Conservation (phyloP, 2,329 filamentous ascomycete genomes). For the Microsporum audouinii region DNA sequence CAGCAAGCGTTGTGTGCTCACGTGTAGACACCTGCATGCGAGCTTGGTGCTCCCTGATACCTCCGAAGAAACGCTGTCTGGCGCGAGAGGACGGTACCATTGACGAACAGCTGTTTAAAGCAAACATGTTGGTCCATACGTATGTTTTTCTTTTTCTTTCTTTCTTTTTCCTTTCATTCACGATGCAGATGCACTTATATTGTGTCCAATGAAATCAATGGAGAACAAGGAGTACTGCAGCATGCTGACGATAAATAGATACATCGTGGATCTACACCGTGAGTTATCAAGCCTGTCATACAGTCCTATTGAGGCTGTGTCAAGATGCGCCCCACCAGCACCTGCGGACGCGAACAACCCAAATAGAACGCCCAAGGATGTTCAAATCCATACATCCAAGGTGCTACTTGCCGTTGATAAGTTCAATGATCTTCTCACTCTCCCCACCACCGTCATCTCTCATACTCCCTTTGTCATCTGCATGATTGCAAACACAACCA, state of each 20-base stretch:
- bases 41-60: slow-evolving; percentile 31
- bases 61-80: slow-evolving; percentile 23
- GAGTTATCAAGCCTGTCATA: slow-evolving; percentile 30
- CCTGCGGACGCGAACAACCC: slow-evolving; percentile 10
- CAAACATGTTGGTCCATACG: slow-evolving; percentile 56
- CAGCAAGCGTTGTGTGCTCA: slow-evolving; percentile 18
- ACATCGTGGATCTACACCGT: slow-evolving; percentile 28
- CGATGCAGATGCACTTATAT: background rate
- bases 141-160: slow-evolving; percentile 13
- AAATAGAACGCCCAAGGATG: slow-evolving; percentile 11
- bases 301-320: slow-evolving; percentile 29
- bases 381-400: slow-evolving; percentile 29
- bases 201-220: slow-evolving; percentile 24
- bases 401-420: slow-evolving; percentile 28
- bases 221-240: background rate
- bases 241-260: slow-evolving; percentile 16
- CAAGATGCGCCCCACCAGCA: slow-evolving; percentile 23
- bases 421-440: slow-evolving; percentile 28
- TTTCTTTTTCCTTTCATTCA: background rate
- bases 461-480: slow-evolving; percentile 34
- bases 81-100: slow-evolving; percentile 45
- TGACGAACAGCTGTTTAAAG: slow-evolving; percentile 65
- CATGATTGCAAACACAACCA: slow-evolving; percentile 30
- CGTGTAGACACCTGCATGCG: slow-evolving; percentile 27
- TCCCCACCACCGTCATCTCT: slow-evolving; percentile 24